Percentiles rank a stretch among this genome's conserved stretches.
phyloP scores from a whole-genome alignment of 1,284 basidiomycete genomes.

The Rhodotorula sp. region DNA sequence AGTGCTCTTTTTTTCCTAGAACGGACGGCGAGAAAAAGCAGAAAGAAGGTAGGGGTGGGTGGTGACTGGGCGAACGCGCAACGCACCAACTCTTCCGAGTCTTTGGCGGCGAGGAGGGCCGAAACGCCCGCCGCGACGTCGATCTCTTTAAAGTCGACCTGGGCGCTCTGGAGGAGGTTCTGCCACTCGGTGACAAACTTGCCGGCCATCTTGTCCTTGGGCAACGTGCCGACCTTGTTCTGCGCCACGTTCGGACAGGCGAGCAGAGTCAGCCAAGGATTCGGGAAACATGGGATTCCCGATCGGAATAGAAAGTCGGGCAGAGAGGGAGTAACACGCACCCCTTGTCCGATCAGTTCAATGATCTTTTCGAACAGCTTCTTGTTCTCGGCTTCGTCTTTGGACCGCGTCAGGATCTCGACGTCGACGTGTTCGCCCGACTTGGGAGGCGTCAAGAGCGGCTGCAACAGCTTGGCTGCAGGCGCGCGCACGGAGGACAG shows the following conservation, averaged over 20 bases:
- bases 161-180: conserved; percentile 46
- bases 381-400: conserved; percentile 50
- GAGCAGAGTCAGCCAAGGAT: not conserved
- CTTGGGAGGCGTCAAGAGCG: conserved; percentile 30
- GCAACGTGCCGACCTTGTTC: conserved; percentile 65
- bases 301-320: no score
- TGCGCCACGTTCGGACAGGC: not conserved
- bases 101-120: conserved; percentile 78
- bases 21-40: not conserved
- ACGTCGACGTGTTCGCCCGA: conserved; percentile 42
- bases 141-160: conserved; percentile 60
- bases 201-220: conserved; percentile 74
- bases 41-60: not conserved
- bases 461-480: conserved; percentile 43
- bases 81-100: conserved; percentile 82
- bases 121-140: conserved; percentile 78
- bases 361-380: conserved; percentile 47
- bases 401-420: conserved; percentile 48
- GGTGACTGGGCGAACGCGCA: not conserved
- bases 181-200: conserved; percentile 80
- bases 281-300: not conserved
- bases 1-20: not conserved
- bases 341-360: conserved; percentile 36
- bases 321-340: not conserved
- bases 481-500: no score